Evolutionary conservation across 2,329 filamentous ascomycete genomes (phyloP).

Genomic region (Arthrobotrys entomopaga): DNA sequence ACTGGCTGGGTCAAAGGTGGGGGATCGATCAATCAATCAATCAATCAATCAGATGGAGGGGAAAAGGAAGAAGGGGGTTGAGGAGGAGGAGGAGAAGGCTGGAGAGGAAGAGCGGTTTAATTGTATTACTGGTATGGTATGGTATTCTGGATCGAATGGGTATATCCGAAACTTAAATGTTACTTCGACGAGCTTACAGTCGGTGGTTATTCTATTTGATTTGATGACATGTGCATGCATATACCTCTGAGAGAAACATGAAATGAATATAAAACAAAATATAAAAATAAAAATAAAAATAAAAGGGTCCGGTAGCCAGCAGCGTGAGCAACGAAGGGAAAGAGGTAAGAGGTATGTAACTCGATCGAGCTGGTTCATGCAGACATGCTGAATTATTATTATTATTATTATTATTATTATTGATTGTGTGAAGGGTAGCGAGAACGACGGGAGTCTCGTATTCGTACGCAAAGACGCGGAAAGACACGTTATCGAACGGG

Average conservation of each 20-base stretch:
- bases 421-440: neutral
- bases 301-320: no score
- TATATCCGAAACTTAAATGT: no score
- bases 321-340: no score
- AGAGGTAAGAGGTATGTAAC: no score
- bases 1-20: neutral
- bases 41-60: neutral
- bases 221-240: no score
- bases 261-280: no score
- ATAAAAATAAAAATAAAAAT: no score
- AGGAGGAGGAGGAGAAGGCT: neutral
- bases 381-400: slow-evolving; percentile 2
- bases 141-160: neutral
- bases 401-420: no score
- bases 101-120: neutral
- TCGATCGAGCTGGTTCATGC: neutral
- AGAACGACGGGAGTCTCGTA: slow-evolving; percentile 11
- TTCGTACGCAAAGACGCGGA: slow-evolving; percentile 28
- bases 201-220: no score
- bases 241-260: no score
- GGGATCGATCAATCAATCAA: neutral
- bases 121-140: neutral
- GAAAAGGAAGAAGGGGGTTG: neutral
- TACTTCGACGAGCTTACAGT: no score
- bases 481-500: slow-evolving; percentile 29